These are phyloP conservation scores for Crithidia bombi DNA, from an alignment of 208 protist genomes.

Conservation along the genomic window DNA sequence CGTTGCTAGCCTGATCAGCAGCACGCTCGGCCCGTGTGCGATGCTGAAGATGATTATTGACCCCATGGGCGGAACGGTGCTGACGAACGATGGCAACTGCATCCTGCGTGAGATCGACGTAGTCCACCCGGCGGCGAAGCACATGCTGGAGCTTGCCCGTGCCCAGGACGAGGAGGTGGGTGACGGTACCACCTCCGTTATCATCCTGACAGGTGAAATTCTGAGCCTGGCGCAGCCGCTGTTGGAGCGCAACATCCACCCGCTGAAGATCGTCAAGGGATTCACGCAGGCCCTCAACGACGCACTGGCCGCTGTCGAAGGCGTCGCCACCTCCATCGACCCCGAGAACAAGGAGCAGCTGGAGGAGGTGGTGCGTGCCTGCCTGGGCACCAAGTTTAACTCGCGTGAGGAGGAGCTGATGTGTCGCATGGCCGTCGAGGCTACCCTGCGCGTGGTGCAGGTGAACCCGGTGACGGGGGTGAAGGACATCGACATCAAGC, in stretches of 20 bases:
- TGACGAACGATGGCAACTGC: constrained; percentile 99
- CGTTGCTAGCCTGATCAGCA: constrained; percentile 99
- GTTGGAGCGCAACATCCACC: constrained; percentile 98
- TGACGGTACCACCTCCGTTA: constrained; percentile 99
- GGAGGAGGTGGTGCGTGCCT: constrained; percentile 92
- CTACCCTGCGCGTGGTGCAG: constrained; percentile 95
- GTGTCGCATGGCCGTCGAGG: constrained; percentile 98
- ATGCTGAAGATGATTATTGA: constrained; percentile 99
- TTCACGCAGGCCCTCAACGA: constrained; percentile 97
- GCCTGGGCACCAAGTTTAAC: constrained; percentile 99
- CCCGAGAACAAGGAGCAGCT: constrained; percentile 91
- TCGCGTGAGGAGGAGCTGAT: constrained; percentile 96
- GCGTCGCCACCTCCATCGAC: constrained; percentile 94
- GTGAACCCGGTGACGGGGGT: constrained; percentile 81
- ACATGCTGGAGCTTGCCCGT: constrained; percentile 99
- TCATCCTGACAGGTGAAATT: constrained; percentile 99
- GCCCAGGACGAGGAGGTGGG: constrained; percentile 99
- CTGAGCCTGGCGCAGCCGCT: constrained; percentile 97
- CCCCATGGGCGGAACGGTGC: constrained; percentile 99
- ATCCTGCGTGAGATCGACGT: constrained; percentile 99
- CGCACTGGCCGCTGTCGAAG: constrained; percentile 94
- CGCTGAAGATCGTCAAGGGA: constrained; percentile 98
- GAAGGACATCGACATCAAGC: constrained; percentile 99
- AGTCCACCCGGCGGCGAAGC: constrained; percentile 99
- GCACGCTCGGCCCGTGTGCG: constrained; percentile 98